Percentiles rank a stretch among this genome's conserved stretches.
phyloP scores from a whole-genome alignment of 73 alveolate genomes.

The Uronychia setigera region DNA sequence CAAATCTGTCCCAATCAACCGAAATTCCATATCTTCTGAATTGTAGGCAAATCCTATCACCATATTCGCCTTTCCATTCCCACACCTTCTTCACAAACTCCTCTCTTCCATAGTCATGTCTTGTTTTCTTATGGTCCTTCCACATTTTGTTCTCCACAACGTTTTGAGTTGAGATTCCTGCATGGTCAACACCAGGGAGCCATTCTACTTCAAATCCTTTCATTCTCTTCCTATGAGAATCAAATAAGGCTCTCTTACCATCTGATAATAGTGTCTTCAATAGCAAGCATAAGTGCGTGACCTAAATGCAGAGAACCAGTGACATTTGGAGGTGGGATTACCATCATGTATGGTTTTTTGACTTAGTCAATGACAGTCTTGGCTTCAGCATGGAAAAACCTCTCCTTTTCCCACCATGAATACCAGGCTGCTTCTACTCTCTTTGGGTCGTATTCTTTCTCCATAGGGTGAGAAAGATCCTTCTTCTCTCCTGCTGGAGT shows the following conservation, averaged over 20 bases:
- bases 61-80: constrained; percentile 97
- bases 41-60: constrained; percentile 85
- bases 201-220: constrained; percentile 91
- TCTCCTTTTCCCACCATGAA: constrained; percentile 95
- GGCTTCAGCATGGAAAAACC: constrained; percentile 87
- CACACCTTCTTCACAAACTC: constrained; percentile 90
- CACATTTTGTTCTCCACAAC: constrained; percentile 95
- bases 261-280: constrained; percentile 93
- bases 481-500: constrained; percentile 89
- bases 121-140: constrained; percentile 82
- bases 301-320: constrained; percentile 99
- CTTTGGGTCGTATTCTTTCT: constrained; percentile 89
- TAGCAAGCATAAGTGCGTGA: constrained; percentile 85
- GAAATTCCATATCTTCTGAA: constrained; percentile 92
- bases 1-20: constrained; percentile 94
- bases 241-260: constrained; percentile 20
- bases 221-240: constrained; percentile 63
- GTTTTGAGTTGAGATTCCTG: constrained; percentile 96
- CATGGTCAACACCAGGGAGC: constrained; percentile 98
- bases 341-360: constrained; percentile 92
- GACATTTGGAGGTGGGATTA: constrained; percentile 99
- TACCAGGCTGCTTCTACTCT: constrained; percentile 95
- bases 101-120: constrained; percentile 93
- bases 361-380: constrained; percentile 74
- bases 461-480: constrained; percentile 72